Conservation (phyloP, 306 rosid species). For the Chamaecrista fasciculata region DNA sequence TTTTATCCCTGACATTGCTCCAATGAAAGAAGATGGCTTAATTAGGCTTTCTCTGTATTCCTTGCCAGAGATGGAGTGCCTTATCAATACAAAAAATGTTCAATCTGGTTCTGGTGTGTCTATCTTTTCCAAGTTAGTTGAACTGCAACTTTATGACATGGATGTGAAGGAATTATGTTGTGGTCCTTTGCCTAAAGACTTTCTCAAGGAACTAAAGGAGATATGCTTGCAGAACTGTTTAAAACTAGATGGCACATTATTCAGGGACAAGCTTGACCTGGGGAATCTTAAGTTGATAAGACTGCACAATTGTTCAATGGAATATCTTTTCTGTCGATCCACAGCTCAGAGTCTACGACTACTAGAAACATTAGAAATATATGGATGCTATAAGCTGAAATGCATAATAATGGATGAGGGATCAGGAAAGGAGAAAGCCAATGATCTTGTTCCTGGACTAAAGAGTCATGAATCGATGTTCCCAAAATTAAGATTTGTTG, state of each 20-base stretch:
- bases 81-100: not conserved
- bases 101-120: not conserved
- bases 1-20: constrained; percentile 22
- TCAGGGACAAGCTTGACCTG: not conserved
- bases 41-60: not conserved
- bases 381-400: not conserved
- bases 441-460: not conserved
- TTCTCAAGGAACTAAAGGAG: not conserved
- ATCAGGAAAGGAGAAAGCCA: not conserved
- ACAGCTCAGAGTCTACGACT: constrained; percentile 3
- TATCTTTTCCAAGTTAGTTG: constrained; percentile 21
- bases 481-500: too few species aligned
- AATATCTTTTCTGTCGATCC: not conserved
- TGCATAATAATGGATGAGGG: constrained; percentile 1
- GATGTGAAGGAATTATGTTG: not conserved
- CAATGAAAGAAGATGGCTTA: not conserved
- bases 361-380: not conserved
- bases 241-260: not conserved
- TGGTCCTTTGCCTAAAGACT: not conserved
- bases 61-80: not conserved
- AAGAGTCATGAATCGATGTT: too few species aligned
- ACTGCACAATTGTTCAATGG: not conserved
- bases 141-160: not conserved
- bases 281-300: not conserved
- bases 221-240: not conserved